Evolutionary conservation across 2,329 filamentous ascomycete genomes (phyloP).

Genomic region (Ophiosphaerella herpotricha): DNA sequence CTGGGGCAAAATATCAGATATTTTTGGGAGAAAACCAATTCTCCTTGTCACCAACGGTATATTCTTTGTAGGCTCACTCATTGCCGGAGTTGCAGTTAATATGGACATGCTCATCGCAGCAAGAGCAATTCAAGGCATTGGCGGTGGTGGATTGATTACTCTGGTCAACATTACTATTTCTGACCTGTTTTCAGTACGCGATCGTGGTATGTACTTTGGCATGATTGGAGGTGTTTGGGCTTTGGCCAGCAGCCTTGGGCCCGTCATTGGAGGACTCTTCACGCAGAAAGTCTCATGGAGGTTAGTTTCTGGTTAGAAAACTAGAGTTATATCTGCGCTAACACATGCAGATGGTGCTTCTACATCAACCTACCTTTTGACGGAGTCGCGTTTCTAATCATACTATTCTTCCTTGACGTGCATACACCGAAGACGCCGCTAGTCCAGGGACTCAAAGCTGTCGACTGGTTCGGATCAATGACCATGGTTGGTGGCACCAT

Average conservation of each 20-base stretch:
- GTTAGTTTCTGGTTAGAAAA: constrained; percentile 41
- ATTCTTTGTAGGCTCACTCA: constrained; percentile 66
- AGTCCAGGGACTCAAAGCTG: constrained; percentile 64
- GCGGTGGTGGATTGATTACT: constrained; percentile 66
- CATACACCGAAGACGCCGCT: constrained; percentile 69
- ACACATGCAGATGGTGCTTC: constrained; percentile 47
- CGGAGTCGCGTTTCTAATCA: constrained; percentile 61
- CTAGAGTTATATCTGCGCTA: background rate
- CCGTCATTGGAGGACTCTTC: constrained; percentile 69
- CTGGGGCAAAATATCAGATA: constrained; percentile 69
- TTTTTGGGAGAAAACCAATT: constrained; percentile 68
- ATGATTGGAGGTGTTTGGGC: constrained; percentile 71
- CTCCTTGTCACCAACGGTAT: constrained; percentile 63
- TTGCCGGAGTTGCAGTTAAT: constrained; percentile 62
- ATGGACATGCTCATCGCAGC: constrained; percentile 67
- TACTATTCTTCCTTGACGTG: constrained; percentile 66
- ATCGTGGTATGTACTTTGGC: constrained; percentile 65
- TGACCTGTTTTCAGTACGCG: constrained; percentile 65
- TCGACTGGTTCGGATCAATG: constrained; percentile 69
- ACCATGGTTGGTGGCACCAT: constrained; percentile 76
- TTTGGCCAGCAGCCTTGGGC: constrained; percentile 67
- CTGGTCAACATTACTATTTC: constrained; percentile 67
- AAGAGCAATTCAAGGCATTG: constrained; percentile 66
- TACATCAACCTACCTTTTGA: constrained; percentile 69
- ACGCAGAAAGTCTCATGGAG: constrained; percentile 67